phyloP scores from a whole-genome alignment of 768 basidiomycete genomes.

The Tulasnella sp. region DNA sequence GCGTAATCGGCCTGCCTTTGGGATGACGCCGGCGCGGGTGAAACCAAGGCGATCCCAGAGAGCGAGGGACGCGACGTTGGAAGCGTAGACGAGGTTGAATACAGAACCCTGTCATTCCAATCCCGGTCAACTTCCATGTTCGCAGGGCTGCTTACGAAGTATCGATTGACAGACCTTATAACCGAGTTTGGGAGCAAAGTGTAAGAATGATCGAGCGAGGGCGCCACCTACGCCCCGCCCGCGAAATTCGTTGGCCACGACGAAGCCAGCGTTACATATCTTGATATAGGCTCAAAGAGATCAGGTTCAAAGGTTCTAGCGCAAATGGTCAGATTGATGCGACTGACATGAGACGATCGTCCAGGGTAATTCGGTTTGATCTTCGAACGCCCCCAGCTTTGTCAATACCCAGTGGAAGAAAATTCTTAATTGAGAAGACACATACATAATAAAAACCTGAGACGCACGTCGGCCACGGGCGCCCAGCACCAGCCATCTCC shows the following conservation, averaged over 20 bases:
- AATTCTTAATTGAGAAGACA: constrained; percentile 20
- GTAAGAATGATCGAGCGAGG: constrained; percentile 67
- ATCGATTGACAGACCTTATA: constrained; percentile 45
- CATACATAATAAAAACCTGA: constrained; percentile 73
- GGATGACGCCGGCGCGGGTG: constrained; percentile 64
- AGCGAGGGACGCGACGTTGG: constrained; percentile 13
- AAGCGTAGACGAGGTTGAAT: constrained; percentile 64
- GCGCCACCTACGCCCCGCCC: constrained; percentile 56
- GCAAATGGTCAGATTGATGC: not conserved
- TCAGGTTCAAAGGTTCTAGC: not conserved
- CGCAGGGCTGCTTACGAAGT: no score
- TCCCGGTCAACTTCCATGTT: no score
- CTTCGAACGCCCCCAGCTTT: no score
- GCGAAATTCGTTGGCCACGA: constrained; percentile 55
- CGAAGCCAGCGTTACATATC: constrained; percentile 87
- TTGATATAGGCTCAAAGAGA: constrained; percentile 23
- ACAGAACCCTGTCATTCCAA: no score
- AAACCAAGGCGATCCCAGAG: constrained; percentile 84
- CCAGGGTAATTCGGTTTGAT: constrained; percentile 87
- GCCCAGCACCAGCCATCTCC: constrained; percentile 37
- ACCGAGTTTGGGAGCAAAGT: constrained; percentile 71
- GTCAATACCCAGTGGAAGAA: no score
- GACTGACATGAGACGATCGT: constrained; percentile 56
- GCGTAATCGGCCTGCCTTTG: constrained; percentile 60
- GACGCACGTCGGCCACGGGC: constrained; percentile 57